phyloP scores from a whole-genome alignment of 768 basidiomycete genomes.

The Trametes maxima region DNA sequence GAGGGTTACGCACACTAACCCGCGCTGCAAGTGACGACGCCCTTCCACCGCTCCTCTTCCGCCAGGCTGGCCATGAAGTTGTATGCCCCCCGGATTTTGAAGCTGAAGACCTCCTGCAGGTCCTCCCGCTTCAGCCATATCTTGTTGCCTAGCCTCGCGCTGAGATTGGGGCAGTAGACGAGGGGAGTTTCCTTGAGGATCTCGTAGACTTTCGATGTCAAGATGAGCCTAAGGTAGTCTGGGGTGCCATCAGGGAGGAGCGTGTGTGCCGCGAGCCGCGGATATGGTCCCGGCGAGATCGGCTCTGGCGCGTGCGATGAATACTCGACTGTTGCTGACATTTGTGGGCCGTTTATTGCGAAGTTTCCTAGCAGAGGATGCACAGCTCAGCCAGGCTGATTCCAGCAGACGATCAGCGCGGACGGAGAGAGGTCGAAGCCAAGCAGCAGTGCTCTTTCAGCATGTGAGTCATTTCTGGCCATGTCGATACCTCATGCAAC shows the following conservation, averaged over 20 bases:
- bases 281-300: constrained; percentile 47
- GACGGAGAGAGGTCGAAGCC: neutral
- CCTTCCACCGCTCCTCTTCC: constrained; percentile 94
- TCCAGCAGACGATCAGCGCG: neutral
- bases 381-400: too few species aligned
- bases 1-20: constrained; percentile 71
- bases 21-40: constrained; percentile 96
- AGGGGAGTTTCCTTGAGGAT: constrained; percentile 89
- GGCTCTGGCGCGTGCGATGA: constrained; percentile 70
- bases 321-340: constrained; percentile 62
- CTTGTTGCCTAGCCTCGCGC: constrained; percentile 84
- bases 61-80: constrained; percentile 94
- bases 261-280: constrained; percentile 66
- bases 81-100: constrained; percentile 98
- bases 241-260: constrained; percentile 69
- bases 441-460: neutral
- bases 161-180: constrained; percentile 83
- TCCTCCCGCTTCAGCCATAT: constrained; percentile 98
- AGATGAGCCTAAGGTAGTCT: constrained; percentile 86
- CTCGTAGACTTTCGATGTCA: constrained; percentile 90
- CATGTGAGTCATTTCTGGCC: constrained; percentile 8
- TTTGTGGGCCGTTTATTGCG: neutral
- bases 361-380: neutral
- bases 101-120: constrained; percentile 95
- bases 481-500: constrained; percentile 11